Evolutionary conservation across 768 basidiomycete genomes (phyloP), one percentile per base, ranked within the genome.

Genomic region (Leccinellum albellum): DNA sequence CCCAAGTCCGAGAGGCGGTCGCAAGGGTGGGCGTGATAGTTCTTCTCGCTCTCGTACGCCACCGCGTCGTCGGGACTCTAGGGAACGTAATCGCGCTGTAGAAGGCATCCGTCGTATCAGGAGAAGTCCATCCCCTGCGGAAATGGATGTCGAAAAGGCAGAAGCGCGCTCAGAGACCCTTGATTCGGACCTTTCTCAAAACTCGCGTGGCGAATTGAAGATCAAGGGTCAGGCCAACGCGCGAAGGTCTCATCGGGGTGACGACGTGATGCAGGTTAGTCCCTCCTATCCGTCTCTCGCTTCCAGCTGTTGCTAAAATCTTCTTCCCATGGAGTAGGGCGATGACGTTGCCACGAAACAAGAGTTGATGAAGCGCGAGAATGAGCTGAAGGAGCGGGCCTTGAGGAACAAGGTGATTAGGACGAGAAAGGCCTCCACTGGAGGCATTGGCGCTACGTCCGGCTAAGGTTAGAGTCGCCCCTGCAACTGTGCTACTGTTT

Each of bases 341-440:
- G 48, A 55, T 13, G 60, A 48, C 14, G 32, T 45, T 50, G 12
- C 55, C 55, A 24, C 57, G 13, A 75, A 65, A 53, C 65, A 66
- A 23, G 89, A 89, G 33, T 74, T 93, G 46, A 82, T 84, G 63
- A 82, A 76, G 61, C 73, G 87, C 56, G 91, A 93, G 66, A 91
- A 81, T 60, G 91, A 93, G 66, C 67, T 92, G 58, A 92, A 91
- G 68, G 91, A 93, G 64, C 83, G 76, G 67, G 89, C 90, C 14
- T 70, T 93, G 67, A 81, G 91, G 65, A 91, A 92, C 66, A 93
- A 93, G 68, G 91, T 93, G 47, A 78, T 85, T 53, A 78, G 86
- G 66, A 88, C 86, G 29, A 77, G 89, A 61, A 89, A 87, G 68
- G 74, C 67, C 21, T 50, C 49, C 17, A 76, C 73, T 58, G 62